Base-by-base conservation (phyloP, 805 yeast genomes). In the Yueomyces sp. region DNA sequence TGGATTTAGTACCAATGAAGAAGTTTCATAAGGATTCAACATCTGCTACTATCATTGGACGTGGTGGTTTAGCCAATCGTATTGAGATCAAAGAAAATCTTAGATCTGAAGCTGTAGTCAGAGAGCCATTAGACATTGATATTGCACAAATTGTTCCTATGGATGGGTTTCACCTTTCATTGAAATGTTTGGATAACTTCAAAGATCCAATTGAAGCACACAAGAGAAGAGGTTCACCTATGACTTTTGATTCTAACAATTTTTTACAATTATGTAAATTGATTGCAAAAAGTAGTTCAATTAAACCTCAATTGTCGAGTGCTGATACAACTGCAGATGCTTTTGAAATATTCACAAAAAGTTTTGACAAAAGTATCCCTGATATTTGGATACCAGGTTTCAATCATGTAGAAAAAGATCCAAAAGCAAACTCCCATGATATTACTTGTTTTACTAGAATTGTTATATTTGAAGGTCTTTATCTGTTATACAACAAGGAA, bases 121-220 rank as follows among this genome's bases (percentile, higher is more conserved):
- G 6, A 9, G 9, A 9, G 9, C 9, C 33, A 6, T 30, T 9
- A 6, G 9, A 9, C 9, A 6, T 6, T 30, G 28, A 46, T 28
- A 52, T 58, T 49, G 77, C 78, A 1, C 67, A 68, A 47, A 66
- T 68, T 26, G 54, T 81, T 1, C 80, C 84, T 7, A 80, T 81
- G 87, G 90, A 82, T 58, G 90, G 92, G 4, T 82, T 77, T 52
- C 92, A 82, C 54, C 61, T 76, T n/a, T 73, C 84, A 0, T 56
- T 80, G 32, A 47, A 53, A 0, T 65, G 67, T 8, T 60, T 82
- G 8, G 62, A 60, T n/a, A 49, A 60, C 37, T 71, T 83, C 54
- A 62, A 66, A 7, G 74, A 85, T 50, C 70, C 85, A 0, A 66
- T 57, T 8, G 65, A 62, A 33, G 90, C 94, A 0, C 62, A 76